Base-by-base conservation (phyloP, 306 rosid genomes). In the Parietaria judaica region DNA sequence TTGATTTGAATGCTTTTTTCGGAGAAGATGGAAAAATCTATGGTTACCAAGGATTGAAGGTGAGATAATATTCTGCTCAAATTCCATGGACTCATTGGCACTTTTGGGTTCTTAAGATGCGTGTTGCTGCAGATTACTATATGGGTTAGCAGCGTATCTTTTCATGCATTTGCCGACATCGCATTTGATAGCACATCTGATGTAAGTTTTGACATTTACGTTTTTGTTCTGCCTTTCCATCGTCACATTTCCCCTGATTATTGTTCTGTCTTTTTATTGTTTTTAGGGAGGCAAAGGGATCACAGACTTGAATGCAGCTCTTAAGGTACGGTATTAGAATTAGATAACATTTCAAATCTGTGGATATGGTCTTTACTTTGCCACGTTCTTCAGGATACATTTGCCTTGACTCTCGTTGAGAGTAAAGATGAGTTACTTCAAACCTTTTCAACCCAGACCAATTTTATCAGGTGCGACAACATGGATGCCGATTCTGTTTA, bases 1-100 rank as follows among this genome's bases (percentile, higher is more conserved):
- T 76, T 49, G 97, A 88, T 73, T 81, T 86, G 86, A 81, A 78
- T 72, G 54, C 75, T 69, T 76, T 76, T 70, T 81, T 88, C 66
- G 87, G 74, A 8, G 88, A 87, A 34, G 94, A 90, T 45, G 99
- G 90, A 52, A 88, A 80, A 67, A 79, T 92, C 63, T 86, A 80
- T 79, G 99, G 99, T 66, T 88, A 84, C 67, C 81, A 81, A 67
- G 97, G 76, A n/a, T 66, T 88, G 81, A 76, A 88, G 99, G 99
- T 94, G 54, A 41, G 13, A 8, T 44, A 31, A 17, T 61, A 45
- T 14, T 10, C n/a, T 9, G 3, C 13, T 7, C 4, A n/a, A 46
- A 0, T 16, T 56, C 14, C 60, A 13, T 56, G 15, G 31, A 23
- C 23, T 53, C 36, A 5, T 34, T 3, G 52, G 7, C 3, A 23